phyloP scores from a whole-genome alignment of 306 rosid genomes.

The Ormosia semicastrata region DNA sequence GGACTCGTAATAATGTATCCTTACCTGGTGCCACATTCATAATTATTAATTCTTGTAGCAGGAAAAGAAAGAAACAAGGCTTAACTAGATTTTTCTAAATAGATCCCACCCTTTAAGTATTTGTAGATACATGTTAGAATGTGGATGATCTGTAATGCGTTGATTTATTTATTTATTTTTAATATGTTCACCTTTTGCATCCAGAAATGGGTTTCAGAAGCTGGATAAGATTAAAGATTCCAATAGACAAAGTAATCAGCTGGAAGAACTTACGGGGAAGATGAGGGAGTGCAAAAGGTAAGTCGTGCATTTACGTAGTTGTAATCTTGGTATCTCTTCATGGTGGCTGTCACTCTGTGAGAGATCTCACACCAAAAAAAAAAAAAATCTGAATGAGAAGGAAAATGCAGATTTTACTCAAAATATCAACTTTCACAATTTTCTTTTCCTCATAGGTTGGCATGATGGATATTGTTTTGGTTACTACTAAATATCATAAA shows the following conservation, averaged over 20 bases:
- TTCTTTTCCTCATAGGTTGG: not conserved
- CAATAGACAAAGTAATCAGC: conserved; percentile 86
- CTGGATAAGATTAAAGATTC: conserved; percentile 95
- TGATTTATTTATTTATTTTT: not conserved
- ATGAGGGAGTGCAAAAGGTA: conserved; percentile 98
- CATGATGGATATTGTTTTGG: not conserved
- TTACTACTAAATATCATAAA: not conserved
- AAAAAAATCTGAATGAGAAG: not conserved
- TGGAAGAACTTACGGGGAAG: conserved; percentile 91
- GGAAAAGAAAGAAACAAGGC: not conserved
- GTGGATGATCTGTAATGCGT: not conserved
- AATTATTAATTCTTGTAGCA: not conserved
- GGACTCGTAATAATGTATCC: not conserved
- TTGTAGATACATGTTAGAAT: conserved; percentile 19
- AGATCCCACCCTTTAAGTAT: not conserved
- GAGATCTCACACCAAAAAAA: not conserved
- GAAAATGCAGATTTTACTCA: conserved; percentile 22
- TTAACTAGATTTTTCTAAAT: not conserved
- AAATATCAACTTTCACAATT: not conserved
- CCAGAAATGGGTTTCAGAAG: conserved; percentile 97
- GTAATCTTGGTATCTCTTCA: not conserved
- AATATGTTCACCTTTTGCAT: conserved; percentile 18
- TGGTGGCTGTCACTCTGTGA: conserved; percentile 3
- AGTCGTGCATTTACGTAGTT: conserved; percentile 3
- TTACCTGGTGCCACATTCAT: not conserved